Evolutionary conservation across 179 eudicot genomes (phyloP).

Genomic region (Beta corolliflora): DNA sequence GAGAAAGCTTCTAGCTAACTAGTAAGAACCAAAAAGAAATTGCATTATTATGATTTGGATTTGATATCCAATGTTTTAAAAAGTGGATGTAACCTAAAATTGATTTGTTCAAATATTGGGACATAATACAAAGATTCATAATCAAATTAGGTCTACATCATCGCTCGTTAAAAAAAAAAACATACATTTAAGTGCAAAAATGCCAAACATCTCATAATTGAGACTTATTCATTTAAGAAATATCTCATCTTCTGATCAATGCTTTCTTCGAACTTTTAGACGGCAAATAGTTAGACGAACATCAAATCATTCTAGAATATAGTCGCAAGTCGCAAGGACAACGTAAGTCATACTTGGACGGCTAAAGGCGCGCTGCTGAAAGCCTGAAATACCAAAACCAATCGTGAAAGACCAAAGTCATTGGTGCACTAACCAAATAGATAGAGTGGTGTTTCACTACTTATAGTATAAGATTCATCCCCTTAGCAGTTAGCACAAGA

Average conservation of each 20-base stretch:
- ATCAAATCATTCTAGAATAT: background rate
- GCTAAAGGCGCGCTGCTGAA: background rate
- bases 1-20: no score
- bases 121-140: no score
- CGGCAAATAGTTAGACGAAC: background rate
- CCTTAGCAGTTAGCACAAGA: no score
- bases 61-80: no score
- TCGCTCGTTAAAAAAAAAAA: no score
- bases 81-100: no score
- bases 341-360: background rate
- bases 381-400: background rate
- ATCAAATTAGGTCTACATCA: no score
- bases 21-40: no score
- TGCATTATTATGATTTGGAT: no score
- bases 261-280: background rate
- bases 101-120: no score
- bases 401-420: background rate
- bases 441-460: constrained; percentile 5
- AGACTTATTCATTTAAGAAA: background rate
- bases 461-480: constrained; percentile 4
- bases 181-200: no score
- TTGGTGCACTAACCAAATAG: background rate
- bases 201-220: background rate
- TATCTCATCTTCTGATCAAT: background rate
- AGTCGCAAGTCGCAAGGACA: background rate